Percentiles rank a stretch among this genome's conserved stretches.
phyloP scores from a whole-genome alignment of 208 protist species.

The Giardia muris region DNA sequence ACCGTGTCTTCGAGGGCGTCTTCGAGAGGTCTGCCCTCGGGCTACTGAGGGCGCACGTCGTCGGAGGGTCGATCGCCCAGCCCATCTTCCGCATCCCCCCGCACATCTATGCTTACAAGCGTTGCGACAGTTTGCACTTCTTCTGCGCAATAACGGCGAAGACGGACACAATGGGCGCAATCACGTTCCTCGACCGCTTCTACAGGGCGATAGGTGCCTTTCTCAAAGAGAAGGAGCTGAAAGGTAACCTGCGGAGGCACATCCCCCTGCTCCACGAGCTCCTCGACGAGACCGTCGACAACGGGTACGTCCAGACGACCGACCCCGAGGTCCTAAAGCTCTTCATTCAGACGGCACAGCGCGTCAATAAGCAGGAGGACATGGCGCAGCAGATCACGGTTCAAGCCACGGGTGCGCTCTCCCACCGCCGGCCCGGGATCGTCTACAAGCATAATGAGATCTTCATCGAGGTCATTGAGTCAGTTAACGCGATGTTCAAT shows the following conservation, averaged over 20 bases:
- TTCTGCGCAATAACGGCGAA: not conserved
- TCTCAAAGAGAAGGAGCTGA: not conserved
- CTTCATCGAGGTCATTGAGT: not conserved
- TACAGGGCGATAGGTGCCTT: not conserved
- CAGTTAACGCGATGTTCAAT: not conserved
- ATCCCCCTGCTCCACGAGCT: not conserved
- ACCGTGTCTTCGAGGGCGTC: not conserved
- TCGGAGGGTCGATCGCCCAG: not conserved
- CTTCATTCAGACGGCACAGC: not conserved
- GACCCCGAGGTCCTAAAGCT: conserved; percentile 25
- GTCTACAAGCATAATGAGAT: conserved; percentile 14
- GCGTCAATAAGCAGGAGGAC: not conserved
- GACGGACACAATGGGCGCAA: not conserved
- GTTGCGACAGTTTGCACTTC: not conserved
- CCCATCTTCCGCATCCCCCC: not conserved
- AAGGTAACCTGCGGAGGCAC: not conserved
- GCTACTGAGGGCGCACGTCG: not conserved
- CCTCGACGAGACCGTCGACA: conserved; percentile 17
- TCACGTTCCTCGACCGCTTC: not conserved
- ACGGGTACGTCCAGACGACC: conserved; percentile 19
- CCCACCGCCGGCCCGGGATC: not conserved
- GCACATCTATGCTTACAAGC: not conserved
- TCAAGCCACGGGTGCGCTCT: not conserved
- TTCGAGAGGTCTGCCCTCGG: not conserved
- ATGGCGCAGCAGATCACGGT: not conserved